A percentile compares a stretch with the other conserved stretches of the same genome.
These are phyloP conservation scores for Heterococcus sp. DNA, from an alignment of 108 stramenopile genomes.

Conservation along the genomic window DNA sequence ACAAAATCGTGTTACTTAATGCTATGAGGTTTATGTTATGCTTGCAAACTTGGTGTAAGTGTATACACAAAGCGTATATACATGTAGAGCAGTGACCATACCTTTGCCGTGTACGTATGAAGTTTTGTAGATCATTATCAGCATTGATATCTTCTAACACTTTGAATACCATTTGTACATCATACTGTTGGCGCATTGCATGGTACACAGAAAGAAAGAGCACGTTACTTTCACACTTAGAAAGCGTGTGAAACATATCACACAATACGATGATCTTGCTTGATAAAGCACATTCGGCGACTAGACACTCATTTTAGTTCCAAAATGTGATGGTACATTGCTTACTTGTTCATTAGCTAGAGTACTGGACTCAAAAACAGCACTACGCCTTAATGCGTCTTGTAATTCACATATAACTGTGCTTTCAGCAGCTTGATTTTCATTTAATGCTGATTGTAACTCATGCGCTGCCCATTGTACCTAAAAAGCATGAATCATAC, in stretches of 20 bases:
- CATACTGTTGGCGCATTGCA: too few relatives aligned
- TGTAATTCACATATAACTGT: background rate
- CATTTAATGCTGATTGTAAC: background rate
- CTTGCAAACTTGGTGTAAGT: too few relatives aligned
- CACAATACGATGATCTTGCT: too few relatives aligned
- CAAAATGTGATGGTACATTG: too few relatives aligned
- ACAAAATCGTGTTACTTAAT: too few relatives aligned
- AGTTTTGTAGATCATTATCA: background rate
- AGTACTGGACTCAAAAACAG: background rate
- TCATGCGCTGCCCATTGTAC: background rate
- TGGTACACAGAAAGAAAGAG: background rate
- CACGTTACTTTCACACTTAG: too few relatives aligned
- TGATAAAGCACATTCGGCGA: too few relatives aligned
- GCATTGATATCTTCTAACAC: background rate
- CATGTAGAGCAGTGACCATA: too few relatives aligned
- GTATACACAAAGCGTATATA: too few relatives aligned
- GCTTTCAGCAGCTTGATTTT: background rate
- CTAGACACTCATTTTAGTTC: too few relatives aligned
- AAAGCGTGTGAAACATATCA: too few relatives aligned
- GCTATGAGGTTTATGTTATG: too few relatives aligned
- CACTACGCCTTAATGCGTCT: background rate
- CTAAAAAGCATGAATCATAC: background rate
- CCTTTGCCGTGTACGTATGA: background rate
- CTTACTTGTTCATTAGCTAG: background rate
- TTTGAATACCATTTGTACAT: background rate